A percentile compares a stretch with the other conserved stretches of the same genome.
phyloP scores from a whole-genome alignment of 257 asterid genomes.

The Rubia yunnanensis region DNA sequence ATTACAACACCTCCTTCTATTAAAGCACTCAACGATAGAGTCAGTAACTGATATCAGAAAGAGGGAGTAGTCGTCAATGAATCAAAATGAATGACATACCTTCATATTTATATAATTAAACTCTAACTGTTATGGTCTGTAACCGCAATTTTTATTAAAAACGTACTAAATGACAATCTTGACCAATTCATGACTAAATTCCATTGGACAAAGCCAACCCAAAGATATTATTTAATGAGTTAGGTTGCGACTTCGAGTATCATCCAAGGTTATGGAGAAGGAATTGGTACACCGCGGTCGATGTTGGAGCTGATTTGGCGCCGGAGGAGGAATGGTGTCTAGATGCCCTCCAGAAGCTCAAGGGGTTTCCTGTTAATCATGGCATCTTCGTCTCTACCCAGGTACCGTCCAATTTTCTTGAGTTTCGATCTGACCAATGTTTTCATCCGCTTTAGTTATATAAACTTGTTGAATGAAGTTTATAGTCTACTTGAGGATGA shows the following conservation, averaged over 20 bases:
- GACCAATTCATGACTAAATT: too few relatives aligned
- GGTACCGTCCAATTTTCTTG: constrained; percentile 27
- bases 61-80: too few relatives aligned
- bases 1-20: too few relatives aligned
- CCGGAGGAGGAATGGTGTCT: constrained; percentile 43
- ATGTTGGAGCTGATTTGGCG: constrained; percentile 29
- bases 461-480: neutral
- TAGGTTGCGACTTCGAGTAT: constrained; percentile 7
- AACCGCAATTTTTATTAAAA: too few relatives aligned
- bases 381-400: constrained; percentile 77
- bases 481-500: neutral
- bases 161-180: constrained; percentile 2
- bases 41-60: too few relatives aligned
- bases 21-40: too few relatives aligned
- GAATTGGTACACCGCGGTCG: constrained; percentile 46
- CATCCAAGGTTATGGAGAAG: constrained; percentile 60
- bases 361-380: constrained; percentile 74
- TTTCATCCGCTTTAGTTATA: neutral
- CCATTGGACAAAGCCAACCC: too few relatives aligned
- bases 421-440: neutral
- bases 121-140: too few relatives aligned
- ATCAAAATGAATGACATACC: too few relatives aligned
- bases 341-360: constrained; percentile 57
- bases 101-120: too few relatives aligned
- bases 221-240: too few relatives aligned